These are phyloP conservation scores for Tremella yokohamensis DNA, from an alignment of 768 basidiomycete species.

Conservation along the genomic window DNA sequence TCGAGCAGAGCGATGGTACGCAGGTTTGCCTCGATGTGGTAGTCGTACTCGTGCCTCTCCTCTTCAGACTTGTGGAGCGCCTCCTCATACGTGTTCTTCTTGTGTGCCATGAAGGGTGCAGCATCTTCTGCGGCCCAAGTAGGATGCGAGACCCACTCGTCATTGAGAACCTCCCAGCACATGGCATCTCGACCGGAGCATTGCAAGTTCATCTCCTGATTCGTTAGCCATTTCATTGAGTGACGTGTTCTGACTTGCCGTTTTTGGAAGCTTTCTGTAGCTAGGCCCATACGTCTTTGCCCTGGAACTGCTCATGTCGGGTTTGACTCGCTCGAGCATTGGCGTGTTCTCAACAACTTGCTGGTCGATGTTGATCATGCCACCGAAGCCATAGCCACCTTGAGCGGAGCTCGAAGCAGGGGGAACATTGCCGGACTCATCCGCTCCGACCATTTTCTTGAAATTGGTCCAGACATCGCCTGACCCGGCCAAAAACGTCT, in stretches of 20 bases:
- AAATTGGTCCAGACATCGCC: slow-evolving; percentile 76
- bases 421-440: slow-evolving; percentile 54
- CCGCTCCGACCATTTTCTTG: slow-evolving; percentile 78
- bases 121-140: slow-evolving; percentile 97
- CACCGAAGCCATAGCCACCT: slow-evolving; percentile 44
- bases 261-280: slow-evolving; percentile 81
- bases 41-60: slow-evolving; percentile 96
- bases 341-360: slow-evolving; percentile 74
- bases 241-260: slow-evolving; percentile 59
- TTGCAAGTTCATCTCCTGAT: slow-evolving; percentile 77
- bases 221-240: slow-evolving; percentile 10
- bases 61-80: slow-evolving; percentile 95
- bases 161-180: slow-evolving; percentile 92
- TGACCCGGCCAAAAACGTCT: slow-evolving; percentile 71
- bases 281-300: slow-evolving; percentile 72
- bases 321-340: slow-evolving; percentile 71
- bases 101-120: slow-evolving; percentile 80
- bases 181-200: slow-evolving; percentile 94
- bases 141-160: slow-evolving; percentile 97
- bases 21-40: slow-evolving; percentile 82
- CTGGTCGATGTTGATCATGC: slow-evolving; percentile 46
- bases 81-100: slow-evolving; percentile 95
- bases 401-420: slow-evolving; percentile 30
- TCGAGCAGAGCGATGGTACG: slow-evolving; percentile 89
- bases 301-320: slow-evolving; percentile 52